Base-by-base conservation (phyloP, 2,329 filamentous ascomycete species). In the Penicillium palitans region DNA sequence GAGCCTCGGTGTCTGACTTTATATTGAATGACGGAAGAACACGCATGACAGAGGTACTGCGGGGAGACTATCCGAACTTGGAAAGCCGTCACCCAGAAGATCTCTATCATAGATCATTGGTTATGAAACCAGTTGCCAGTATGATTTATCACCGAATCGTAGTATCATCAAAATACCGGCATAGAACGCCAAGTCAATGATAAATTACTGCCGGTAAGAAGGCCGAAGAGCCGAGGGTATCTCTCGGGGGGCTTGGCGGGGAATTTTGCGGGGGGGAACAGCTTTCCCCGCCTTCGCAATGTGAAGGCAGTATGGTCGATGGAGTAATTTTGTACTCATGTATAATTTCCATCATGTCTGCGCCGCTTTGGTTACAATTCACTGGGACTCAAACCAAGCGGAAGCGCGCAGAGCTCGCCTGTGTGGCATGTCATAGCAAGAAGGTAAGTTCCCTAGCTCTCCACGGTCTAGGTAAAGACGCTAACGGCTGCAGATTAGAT, bases 391-490 rank as follows among this genome's bases (percentile, higher is more conserved):
- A 61, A 19, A 52, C 59, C 17, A 61, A 61, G 31, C 44, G 56
- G 40, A 61, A 56, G 17, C 51, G 59, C 3, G 59, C 59, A 15
- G 59, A 61, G 48, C 41, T 61, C 15, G 59, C 59, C 19, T 61
- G 59, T 52, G 53, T 55, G 27, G 56, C 56, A 19, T 61, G 55
- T 44, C 59, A 59, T 39, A 61, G 56, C 39, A 61, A 59, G 45
- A 61, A 61, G 52, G 55, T 61, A 52, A n/a, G 19, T 2, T 39
- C 24, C 8, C 13, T n/a, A 37, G 2, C 5, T 17, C 13, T n/a
- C 31, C 47, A 8, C 27, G 7, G n/a, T 40, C 24, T 40, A 24
- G 48, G 35, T 12, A 40, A 50, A 27, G 39, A 35, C 15, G 27
- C 48, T 51, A 35, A 58, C 27, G 42, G 24, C 35, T 17, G n/a